These are phyloP conservation scores for Dictyostelium brefeldianum DNA, from an alignment of 78 protist species.

Conservation along the genomic window DNA sequence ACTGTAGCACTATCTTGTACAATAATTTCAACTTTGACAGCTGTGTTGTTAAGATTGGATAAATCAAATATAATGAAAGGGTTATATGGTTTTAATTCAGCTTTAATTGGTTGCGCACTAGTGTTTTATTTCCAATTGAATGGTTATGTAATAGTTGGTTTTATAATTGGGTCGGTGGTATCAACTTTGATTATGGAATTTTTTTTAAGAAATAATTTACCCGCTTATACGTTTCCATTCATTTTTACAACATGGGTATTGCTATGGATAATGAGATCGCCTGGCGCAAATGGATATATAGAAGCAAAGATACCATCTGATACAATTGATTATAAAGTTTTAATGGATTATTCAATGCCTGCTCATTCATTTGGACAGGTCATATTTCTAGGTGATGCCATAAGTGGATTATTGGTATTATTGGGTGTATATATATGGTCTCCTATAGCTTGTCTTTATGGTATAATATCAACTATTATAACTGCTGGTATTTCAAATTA, in stretches of 20 bases:
- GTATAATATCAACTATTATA: conserved; percentile 12
- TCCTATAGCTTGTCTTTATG: conserved; percentile 34
- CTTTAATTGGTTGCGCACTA: conserved; percentile 62
- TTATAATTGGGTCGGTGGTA: conserved; percentile 23
- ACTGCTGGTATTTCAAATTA: background rate
- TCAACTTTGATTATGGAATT: conserved; percentile 31
- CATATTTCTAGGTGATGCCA: conserved; percentile 35
- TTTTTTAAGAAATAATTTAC: conserved; percentile 10
- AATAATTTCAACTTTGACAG: conserved; percentile 14
- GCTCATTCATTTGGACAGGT: conserved; percentile 63
- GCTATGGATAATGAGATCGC: background rate
- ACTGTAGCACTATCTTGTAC: conserved; percentile 8
- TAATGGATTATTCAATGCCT: background rate
- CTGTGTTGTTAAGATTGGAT: background rate
- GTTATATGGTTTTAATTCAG: conserved; percentile 59
- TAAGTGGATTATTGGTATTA: conserved; percentile 25
- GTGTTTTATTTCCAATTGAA: conserved; percentile 40
- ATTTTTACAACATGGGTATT: conserved; percentile 50
- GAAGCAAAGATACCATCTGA: background rate
- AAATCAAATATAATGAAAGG: conserved; percentile 26
- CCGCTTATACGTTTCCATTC: conserved; percentile 71
- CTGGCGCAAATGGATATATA: background rate
- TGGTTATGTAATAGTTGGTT: background rate
- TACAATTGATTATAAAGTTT: background rate
- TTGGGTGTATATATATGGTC: conserved; percentile 34